phyloP scores from a whole-genome alignment of 257 asterid genomes.

The Fraxinus excelsior region DNA sequence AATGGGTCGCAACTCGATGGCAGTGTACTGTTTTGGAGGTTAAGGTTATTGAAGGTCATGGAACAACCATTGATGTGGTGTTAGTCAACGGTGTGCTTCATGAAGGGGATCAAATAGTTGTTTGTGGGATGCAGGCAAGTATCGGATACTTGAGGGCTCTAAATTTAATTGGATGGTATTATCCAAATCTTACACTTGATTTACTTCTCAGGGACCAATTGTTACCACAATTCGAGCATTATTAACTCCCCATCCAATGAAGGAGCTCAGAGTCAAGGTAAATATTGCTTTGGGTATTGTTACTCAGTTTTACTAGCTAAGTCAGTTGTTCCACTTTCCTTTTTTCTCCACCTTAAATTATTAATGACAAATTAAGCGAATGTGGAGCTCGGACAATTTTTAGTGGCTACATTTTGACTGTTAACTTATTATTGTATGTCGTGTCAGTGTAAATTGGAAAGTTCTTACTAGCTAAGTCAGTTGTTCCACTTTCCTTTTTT shows the following conservation, averaged over 20 bases:
- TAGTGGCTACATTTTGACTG: no score
- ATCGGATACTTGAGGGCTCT: background rate
- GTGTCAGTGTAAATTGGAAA: no score
- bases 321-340: no score
- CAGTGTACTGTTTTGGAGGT: conserved; percentile 99
- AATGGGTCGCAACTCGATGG: conserved; percentile 23
- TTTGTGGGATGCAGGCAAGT: conserved; percentile 91
- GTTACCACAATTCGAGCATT: conserved; percentile 86
- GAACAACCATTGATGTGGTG: conserved; percentile 93
- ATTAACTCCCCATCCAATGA: conserved; percentile 98
- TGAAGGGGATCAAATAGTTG: conserved; percentile 96
- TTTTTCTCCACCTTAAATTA: no score
- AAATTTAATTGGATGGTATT: conserved; percentile 13
- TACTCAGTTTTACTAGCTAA: no score
- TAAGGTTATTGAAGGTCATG: conserved; percentile 96
- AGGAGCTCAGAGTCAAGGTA: conserved; percentile 98
- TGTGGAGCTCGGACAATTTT: no score
- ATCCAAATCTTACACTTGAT: conserved; percentile 9
- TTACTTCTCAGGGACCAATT: conserved; percentile 72
- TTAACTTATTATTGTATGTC: no score
- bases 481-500: background rate
- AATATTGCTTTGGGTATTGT: conserved; percentile 17
- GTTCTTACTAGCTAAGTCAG: background rate
- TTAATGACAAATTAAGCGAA: no score
- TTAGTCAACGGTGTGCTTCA: conserved; percentile 95